Conservation (phyloP, 768 basidiomycete species). For the Mycena maculata region DNA sequence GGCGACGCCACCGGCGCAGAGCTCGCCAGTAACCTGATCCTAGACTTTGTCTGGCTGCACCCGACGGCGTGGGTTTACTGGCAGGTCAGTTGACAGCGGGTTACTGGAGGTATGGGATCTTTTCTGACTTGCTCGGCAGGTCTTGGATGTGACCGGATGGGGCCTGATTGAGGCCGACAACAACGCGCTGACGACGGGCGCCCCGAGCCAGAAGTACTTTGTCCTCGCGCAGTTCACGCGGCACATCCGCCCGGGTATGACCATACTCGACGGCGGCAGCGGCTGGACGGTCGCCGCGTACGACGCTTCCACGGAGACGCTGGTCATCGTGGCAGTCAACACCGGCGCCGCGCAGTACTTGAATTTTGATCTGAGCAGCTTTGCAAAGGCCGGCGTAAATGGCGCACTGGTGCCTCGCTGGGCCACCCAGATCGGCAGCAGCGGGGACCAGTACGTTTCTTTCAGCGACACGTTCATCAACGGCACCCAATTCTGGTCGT, state of each 20-base stretch:
- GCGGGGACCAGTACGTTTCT: slow-evolving; percentile 30
- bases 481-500: slow-evolving; percentile 29
- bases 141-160: slow-evolving; percentile 31
- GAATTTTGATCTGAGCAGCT: slow-evolving; percentile 29
- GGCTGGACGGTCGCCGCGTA: slow-evolving; percentile 27
- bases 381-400: slow-evolving; percentile 22
- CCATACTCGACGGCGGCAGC: slow-evolving; percentile 25
- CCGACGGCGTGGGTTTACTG: slow-evolving; percentile 37
- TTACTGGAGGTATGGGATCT: too few species aligned
- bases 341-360: slow-evolving; percentile 18
- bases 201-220: slow-evolving; percentile 33
- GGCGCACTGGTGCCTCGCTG: slow-evolving; percentile 32
- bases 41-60: slow-evolving; percentile 35
- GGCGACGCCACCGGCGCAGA: slow-evolving; percentile 29
- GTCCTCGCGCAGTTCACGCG: slow-evolving; percentile 36
- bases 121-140: too few species aligned
- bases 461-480: slow-evolving; percentile 34
- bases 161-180: slow-evolving; percentile 33
- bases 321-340: slow-evolving; percentile 34
- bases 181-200: slow-evolving; percentile 26
- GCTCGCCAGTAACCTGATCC: slow-evolving; percentile 33
- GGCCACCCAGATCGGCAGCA: slow-evolving; percentile 34
- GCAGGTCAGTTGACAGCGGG: too few species aligned
- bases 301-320: slow-evolving; percentile 23
- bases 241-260: slow-evolving; percentile 34